A percentile compares a stretch with the other conserved stretches of the same genome.
These are phyloP conservation scores for Mycena olivaceomarginata DNA, from an alignment of 768 basidiomycete genomes.

Conservation along the genomic window DNA sequence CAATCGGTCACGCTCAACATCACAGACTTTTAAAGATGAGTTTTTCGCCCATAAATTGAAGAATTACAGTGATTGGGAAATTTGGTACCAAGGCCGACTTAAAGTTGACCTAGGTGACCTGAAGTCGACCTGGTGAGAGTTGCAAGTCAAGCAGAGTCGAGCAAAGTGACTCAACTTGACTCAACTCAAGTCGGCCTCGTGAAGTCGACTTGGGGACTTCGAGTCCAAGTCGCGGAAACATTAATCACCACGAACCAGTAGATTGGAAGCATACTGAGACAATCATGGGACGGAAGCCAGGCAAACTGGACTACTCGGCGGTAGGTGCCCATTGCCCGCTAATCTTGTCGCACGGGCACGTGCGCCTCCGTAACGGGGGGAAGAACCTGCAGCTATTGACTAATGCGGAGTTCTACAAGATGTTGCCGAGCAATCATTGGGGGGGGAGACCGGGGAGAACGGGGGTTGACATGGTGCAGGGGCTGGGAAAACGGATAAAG, in stretches of 20 bases:
- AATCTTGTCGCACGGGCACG: constrained; percentile 48
- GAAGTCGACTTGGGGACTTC: too few species aligned
- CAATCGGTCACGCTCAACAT: too few species aligned
- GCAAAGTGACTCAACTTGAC: too few species aligned
- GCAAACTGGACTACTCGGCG: constrained; percentile 54
- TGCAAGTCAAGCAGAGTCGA: too few species aligned
- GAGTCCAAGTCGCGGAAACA: too few species aligned
- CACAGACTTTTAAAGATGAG: too few species aligned
- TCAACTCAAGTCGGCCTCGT: too few species aligned
- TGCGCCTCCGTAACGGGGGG: constrained; percentile 27
- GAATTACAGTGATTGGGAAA: too few species aligned
- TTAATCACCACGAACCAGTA: constrained; percentile 52
- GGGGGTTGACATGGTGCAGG: constrained; percentile 18
- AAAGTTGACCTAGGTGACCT: too few species aligned
- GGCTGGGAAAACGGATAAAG: not conserved
- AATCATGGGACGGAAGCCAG: constrained; percentile 58
- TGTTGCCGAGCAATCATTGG: constrained; percentile 43
- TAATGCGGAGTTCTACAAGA: constrained; percentile 41
- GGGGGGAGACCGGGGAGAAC: constrained; percentile 10
- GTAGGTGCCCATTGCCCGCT: constrained; percentile 58
- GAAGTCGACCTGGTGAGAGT: too few species aligned
- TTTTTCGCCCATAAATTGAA: too few species aligned
- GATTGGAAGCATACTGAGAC: constrained; percentile 53
- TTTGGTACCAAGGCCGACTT: too few species aligned
- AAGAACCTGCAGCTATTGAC: constrained; percentile 38